A percentile compares a stretch with the other conserved stretches of the same genome.
phyloP scores from a whole-genome alignment of 1,284 basidiomycete species.

The Ganoderma meredithae region DNA sequence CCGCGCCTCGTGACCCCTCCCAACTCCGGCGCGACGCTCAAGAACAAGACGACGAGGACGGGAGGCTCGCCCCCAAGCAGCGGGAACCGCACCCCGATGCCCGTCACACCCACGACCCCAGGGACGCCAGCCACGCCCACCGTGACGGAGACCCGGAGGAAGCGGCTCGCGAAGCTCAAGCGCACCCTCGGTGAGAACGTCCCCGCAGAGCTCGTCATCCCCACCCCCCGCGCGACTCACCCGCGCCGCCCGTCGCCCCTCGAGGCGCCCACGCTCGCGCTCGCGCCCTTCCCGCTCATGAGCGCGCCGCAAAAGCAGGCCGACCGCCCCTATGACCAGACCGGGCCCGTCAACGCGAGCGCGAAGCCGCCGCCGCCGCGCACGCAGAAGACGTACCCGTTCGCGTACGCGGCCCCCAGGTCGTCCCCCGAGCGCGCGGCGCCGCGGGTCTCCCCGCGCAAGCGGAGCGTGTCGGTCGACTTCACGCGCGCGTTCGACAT shows the following conservation, averaged over 20 bases:
- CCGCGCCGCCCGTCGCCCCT: conserved; percentile 15
- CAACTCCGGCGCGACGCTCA: conserved; percentile 25
- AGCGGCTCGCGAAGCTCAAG: conserved; percentile 56
- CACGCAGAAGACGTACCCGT: background rate
- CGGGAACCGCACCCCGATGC: conserved; percentile 11
- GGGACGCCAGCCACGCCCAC: conserved; percentile 36
- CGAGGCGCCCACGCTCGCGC: conserved; percentile 1
- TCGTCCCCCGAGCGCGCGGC: conserved; percentile 1
- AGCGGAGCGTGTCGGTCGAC: conserved; percentile 39
- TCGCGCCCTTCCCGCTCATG: conserved; percentile 1
- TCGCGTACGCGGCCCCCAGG: conserved; percentile 1
- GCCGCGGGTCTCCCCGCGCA: conserved; percentile 7
- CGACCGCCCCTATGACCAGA: background rate
- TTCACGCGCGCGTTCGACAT: conserved; percentile 11
- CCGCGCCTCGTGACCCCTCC: conserved; percentile 25
- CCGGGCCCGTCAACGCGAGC: background rate
- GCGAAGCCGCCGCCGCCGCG: conserved; percentile 11
- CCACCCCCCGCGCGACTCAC: conserved; percentile 16
- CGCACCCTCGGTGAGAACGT: conserved; percentile 62
- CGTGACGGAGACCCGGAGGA: conserved; percentile 40
- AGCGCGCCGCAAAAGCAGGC: background rate
- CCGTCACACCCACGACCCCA: conserved; percentile 31
- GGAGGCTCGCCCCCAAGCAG: background rate
- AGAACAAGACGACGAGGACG: conserved; percentile 8
- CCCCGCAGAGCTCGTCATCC: conserved; percentile 59